Evolutionary conservation across 176 grass and related monocot genomes (phyloP), one percentile per base, ranked within the genome.

Genomic region (Aechmea fasciata): DNA sequence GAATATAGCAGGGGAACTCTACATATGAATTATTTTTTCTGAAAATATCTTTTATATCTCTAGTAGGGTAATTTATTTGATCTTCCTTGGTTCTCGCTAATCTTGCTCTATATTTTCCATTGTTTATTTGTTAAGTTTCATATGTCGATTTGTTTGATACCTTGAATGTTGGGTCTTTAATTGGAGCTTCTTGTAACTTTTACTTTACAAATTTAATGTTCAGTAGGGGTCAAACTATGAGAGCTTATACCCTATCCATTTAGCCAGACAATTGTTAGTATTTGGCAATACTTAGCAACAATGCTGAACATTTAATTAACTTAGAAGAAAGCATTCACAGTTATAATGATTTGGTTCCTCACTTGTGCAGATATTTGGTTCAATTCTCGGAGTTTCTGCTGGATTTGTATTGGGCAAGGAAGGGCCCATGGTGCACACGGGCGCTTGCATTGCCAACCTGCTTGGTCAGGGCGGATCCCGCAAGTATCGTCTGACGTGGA

Each of bases 351-450:
- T 47, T 13, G 1, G 19, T 59, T 80, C 25, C 33, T 7, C 67
- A 73, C 1, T 25, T 47, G 18, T 71, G 69, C 77, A 99, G 90
- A 90, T 99, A 88, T 84, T 93, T 70, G 90, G 90, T 63, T 93
- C 87, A 11, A 88, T 99, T 69, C 83, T 87, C 77, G 89, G 89
- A 72, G 94, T 99, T 49, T 99, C 94, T 51, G 94, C 87, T 87
- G 94, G 94, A 79, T 93, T 99, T 81, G 86, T 90, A 69, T 77
- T 99, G 23, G 94, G 89, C 18, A 99, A 99, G 69, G 94, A 99
- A 80, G 94, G 94, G 13, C 89, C 94, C 17, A 90, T 99, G 94
- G 94, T 99, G 73, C 94, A 99, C 80, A 99, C 89, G 66, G 94
- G 89, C 48, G 87, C 94, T 22, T 99, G 94, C 53, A 93, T 99